Evolutionary conservation across 805 yeast genomes (phyloP).

Genomic region (Kuraishia floccosa): DNA sequence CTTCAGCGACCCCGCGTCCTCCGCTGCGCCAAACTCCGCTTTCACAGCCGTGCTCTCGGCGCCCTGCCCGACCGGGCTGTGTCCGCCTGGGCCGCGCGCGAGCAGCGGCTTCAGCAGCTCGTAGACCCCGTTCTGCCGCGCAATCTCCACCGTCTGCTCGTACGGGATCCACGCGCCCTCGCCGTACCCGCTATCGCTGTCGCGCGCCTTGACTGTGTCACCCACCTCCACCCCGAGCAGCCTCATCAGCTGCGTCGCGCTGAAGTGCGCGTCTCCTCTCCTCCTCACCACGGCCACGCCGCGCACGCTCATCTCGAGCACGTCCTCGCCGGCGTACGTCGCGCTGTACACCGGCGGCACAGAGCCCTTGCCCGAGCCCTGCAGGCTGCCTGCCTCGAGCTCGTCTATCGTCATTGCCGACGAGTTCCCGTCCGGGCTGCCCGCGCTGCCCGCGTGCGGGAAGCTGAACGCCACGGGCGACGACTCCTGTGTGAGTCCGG

Average conservation of each 20-base stretch:
- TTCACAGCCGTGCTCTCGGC: slow-evolving; percentile 25
- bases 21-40: slow-evolving; percentile 28
- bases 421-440: background rate
- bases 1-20: slow-evolving; percentile 1
- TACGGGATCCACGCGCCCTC: slow-evolving; percentile 72
- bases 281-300: slow-evolving; percentile 62
- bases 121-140: slow-evolving; percentile 47
- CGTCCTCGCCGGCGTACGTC: slow-evolving; percentile 51
- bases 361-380: no score
- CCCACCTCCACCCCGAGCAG: slow-evolving; percentile 61
- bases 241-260: slow-evolving; percentile 63
- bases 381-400: no score
- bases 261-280: slow-evolving; percentile 50
- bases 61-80: slow-evolving; percentile 23
- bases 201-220: slow-evolving; percentile 50
- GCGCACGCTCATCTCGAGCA: slow-evolving; percentile 45
- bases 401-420: background rate
- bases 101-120: slow-evolving; percentile 41
- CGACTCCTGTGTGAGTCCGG: no score
- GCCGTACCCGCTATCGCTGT: slow-evolving; percentile 65
- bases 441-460: background rate
- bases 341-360: slow-evolving; percentile 37
- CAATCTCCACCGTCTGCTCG: slow-evolving; percentile 45
- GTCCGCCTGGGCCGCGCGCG: no score
- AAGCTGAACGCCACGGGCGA: no score